A percentile compares a stretch with the other conserved stretches of the same genome.
phyloP scores from a whole-genome alignment of 78 protist species.

The Mantamonas sphyraenae region DNA sequence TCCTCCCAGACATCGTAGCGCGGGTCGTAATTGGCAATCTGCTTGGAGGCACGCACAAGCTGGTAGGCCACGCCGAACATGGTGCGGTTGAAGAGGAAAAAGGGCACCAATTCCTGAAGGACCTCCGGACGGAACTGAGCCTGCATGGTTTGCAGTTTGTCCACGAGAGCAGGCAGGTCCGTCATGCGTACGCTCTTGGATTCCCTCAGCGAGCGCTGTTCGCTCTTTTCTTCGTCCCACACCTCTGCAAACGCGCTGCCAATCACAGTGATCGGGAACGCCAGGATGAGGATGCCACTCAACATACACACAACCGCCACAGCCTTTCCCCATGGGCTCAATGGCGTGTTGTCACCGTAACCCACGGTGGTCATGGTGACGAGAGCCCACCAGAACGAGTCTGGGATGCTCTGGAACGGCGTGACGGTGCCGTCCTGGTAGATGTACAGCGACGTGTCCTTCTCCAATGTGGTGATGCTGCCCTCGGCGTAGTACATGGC shows the following conservation, averaged over 20 bases:
- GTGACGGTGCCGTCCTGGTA: not conserved
- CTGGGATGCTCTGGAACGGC: conserved; percentile 25
- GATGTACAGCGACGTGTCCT: not conserved
- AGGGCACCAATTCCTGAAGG: too few relatives aligned
- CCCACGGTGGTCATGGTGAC: conserved; percentile 43
- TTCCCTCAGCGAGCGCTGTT: too few relatives aligned
- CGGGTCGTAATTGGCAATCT: too few relatives aligned
- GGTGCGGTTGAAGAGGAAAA: too few relatives aligned
- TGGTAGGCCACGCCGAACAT: too few relatives aligned
- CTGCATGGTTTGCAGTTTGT: too few relatives aligned
- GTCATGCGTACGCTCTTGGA: too few relatives aligned
- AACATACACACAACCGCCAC: conserved; percentile 25
- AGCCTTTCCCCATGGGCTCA: conserved; percentile 11
- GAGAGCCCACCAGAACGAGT: conserved; percentile 31
- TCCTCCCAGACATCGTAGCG: too few relatives aligned
- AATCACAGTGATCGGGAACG: conserved; percentile 24
- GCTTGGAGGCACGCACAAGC: too few relatives aligned
- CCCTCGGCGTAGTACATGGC: conserved; percentile 26
- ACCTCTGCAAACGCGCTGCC: not conserved
- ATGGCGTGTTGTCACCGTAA: conserved; percentile 28
- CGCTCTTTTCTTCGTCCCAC: too few relatives aligned
- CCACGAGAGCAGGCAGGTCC: too few relatives aligned
- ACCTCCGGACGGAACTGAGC: too few relatives aligned
- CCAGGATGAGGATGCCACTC: conserved; percentile 11
- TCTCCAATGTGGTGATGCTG: not conserved